These are phyloP conservation scores for Monilinia laxa DNA, from an alignment of 2,329 filamentous ascomycete genomes.

Conservation along the genomic window DNA sequence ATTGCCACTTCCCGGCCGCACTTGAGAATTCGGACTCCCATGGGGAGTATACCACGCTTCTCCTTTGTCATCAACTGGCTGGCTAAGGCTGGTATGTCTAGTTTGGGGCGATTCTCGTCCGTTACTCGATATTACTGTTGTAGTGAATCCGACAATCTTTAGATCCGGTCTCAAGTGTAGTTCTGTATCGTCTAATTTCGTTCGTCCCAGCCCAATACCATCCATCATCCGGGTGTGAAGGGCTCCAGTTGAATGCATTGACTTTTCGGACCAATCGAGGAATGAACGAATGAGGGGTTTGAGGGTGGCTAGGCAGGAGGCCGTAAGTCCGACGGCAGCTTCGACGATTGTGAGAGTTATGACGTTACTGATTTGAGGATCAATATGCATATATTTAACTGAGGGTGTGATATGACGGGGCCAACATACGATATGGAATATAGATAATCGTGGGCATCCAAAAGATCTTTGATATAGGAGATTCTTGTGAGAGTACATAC, in stretches of 20 bases:
- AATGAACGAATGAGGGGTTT: constrained; percentile 34
- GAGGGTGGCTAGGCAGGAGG: constrained; percentile 33
- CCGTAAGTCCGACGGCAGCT: constrained; percentile 33
- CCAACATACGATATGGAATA: constrained; percentile 32
- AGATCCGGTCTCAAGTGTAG: constrained; percentile 13
- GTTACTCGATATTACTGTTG: constrained; percentile 20
- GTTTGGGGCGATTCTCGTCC: constrained; percentile 9
- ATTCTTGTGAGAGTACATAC: constrained; percentile 38
- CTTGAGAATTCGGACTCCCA: neutral
- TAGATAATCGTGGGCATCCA: constrained; percentile 32
- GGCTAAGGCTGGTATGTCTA: neutral
- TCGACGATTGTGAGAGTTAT: constrained; percentile 31
- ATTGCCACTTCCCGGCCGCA: neutral
- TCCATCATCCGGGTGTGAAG: constrained; percentile 9
- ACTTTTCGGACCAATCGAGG: constrained; percentile 25
- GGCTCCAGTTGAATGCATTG: neutral
- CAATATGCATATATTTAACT: neutral
- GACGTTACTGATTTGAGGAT: neutral
- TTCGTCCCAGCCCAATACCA: neutral
- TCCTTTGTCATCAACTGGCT: neutral
- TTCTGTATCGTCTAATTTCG: neutral
- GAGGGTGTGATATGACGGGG: constrained; percentile 23
- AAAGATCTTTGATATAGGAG: constrained; percentile 33
- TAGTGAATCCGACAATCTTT: constrained; percentile 17
- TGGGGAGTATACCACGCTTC: neutral